Percentiles rank a stretch among this genome's conserved stretches.
Conservation (phyloP, 257 asterid genomes). For the Gynochthodes officinalis region DNA sequence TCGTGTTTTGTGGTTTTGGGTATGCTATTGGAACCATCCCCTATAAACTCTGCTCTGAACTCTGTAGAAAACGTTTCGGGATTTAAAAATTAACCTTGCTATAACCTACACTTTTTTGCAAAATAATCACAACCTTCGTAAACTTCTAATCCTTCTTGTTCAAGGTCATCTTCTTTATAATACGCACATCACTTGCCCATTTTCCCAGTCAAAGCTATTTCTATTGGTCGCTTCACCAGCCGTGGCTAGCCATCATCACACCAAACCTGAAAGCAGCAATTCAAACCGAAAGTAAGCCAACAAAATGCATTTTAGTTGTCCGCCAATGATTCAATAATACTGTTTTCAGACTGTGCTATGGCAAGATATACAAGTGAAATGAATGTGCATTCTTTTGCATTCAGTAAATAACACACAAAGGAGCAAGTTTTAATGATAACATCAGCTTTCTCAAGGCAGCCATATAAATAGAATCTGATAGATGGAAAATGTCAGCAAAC, state of each 20-base stretch:
- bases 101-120: constrained; percentile 49
- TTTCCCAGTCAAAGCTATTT: constrained; percentile 85
- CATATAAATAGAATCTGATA: not conserved
- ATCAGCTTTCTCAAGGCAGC: too few species aligned
- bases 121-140: constrained; percentile 67
- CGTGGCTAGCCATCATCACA: constrained; percentile 95
- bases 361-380: too few species aligned
- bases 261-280: constrained; percentile 64
- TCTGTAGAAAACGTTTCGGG: not conserved
- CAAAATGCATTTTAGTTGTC: not conserved
- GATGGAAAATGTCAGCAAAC: not conserved
- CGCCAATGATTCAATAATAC: not conserved
- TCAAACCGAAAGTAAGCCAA: not conserved
- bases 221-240: constrained; percentile 75
- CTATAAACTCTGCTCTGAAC: not conserved
- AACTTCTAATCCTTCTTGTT: constrained; percentile 59
- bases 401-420: too few species aligned
- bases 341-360: too few species aligned
- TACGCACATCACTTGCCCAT: constrained; percentile 90
- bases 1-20: not conserved
- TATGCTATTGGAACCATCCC: not conserved
- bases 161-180: constrained; percentile 67
- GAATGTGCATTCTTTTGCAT: too few species aligned
- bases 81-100: constrained; percentile 8
- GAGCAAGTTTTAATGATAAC: too few species aligned